Conservation (phyloP, 805 yeast species). For the Zygotorulaspora florentina region DNA sequence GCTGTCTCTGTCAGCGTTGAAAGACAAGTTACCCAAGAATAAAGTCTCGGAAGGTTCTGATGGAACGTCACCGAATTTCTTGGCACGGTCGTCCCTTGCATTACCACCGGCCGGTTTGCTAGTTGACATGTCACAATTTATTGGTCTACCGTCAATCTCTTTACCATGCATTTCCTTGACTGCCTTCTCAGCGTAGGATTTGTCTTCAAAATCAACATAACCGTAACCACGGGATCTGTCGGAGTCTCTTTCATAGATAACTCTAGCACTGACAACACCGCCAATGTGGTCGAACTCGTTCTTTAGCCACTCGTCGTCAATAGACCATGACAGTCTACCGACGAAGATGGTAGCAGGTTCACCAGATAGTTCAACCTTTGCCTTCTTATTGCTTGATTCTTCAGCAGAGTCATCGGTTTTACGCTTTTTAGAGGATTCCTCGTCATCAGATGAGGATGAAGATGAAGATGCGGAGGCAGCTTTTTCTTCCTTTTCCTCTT, state of each 20-base stretch:
- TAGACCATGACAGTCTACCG: slow-evolving; percentile 95
- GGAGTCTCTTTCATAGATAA: slow-evolving; percentile 85
- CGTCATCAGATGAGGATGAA: slow-evolving; percentile 30
- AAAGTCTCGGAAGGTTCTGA: slow-evolving; percentile 93
- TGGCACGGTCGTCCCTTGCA: slow-evolving; percentile 72
- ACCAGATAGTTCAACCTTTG: slow-evolving; percentile 37
- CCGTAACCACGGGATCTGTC: slow-evolving; percentile 96
- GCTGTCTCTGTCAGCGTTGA: slow-evolving; percentile 78
- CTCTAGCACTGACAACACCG: slow-evolving; percentile 86
- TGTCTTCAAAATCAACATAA: slow-evolving; percentile 87
- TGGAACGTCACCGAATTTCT: slow-evolving; percentile 82
- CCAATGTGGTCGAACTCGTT: slow-evolving; percentile 79
- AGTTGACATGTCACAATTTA: slow-evolving; percentile 88
- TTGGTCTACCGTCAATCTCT: slow-evolving; percentile 95
- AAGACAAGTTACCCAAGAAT: slow-evolving; percentile 93
- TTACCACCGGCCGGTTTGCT: slow-evolving; percentile 64
- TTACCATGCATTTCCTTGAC: slow-evolving; percentile 79
- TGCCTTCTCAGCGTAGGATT: slow-evolving; percentile 81
- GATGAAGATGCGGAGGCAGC: slow-evolving; percentile 27
- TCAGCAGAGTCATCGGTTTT: slow-evolving; percentile 36
- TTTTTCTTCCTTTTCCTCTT: slow-evolving; percentile 19
- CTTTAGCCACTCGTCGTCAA: slow-evolving; percentile 92
- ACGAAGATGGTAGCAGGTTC: slow-evolving; percentile 91
- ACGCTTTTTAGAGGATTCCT: slow-evolving; percentile 33
- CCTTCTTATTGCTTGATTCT: slow-evolving; percentile 40